phyloP scores from a whole-genome alignment of 2,329 filamentous ascomycete species.

The Plenodomus biglobosus region DNA sequence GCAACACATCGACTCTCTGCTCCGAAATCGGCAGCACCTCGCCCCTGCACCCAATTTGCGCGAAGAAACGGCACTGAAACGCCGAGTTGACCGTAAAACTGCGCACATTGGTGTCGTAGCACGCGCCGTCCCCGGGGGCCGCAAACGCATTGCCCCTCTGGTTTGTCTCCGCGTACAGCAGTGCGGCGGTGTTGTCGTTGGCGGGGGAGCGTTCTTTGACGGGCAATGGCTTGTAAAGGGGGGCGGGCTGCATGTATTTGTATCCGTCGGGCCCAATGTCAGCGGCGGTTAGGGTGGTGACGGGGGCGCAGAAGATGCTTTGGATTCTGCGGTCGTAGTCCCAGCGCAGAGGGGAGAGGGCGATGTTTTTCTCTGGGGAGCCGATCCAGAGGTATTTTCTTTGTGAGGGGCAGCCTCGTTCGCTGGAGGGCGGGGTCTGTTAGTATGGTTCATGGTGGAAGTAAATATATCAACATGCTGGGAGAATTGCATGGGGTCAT shows the following conservation, averaged over 20 bases:
- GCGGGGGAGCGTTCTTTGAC: no score
- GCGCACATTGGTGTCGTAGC: not conserved
- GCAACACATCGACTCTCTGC: not conserved
- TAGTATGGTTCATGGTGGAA: not conserved
- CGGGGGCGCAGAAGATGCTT: not conserved
- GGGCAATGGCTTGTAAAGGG: slow-evolving; percentile 3
- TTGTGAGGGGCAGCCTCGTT: not conserved
- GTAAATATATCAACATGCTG: no score
- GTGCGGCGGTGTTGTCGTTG: not conserved
- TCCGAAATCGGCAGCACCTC: not conserved
- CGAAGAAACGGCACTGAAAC: slow-evolving; percentile 4
- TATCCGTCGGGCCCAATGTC: not conserved
- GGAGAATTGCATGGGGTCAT: no score
- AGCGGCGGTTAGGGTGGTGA: not conserved
- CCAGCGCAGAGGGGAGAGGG: not conserved
- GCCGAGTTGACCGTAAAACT: not conserved
- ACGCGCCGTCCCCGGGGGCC: not conserved
- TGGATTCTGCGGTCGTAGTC: not conserved
- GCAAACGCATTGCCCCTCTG: not conserved
- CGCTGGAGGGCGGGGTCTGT: not conserved
- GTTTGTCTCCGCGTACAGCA: not conserved
- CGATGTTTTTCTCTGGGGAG: not conserved
- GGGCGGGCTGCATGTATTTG: not conserved
- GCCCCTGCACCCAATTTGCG: not conserved
- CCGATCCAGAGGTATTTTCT: not conserved